A percentile compares a stretch with the other conserved stretches of the same genome.
These are phyloP conservation scores for Neohortaea acidophila DNA, from an alignment of 495 filamentous ascomycete species.

Conservation along the genomic window DNA sequence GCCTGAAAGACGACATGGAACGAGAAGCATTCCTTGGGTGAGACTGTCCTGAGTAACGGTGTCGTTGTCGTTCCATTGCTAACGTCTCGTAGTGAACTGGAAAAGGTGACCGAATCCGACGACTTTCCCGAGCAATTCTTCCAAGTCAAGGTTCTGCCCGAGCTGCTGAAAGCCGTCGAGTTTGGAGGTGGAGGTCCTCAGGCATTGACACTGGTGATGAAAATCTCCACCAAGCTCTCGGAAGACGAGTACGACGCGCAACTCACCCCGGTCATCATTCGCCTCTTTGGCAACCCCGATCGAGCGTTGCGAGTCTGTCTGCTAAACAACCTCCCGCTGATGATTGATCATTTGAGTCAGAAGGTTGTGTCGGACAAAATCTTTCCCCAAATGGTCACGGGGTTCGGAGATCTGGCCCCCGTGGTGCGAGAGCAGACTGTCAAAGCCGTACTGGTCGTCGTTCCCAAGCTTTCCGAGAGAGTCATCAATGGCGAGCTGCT, in stretches of 20 bases:
- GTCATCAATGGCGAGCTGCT: conserved; percentile 87
- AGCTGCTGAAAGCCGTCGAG: conserved; percentile 91
- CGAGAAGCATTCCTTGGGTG: conserved; percentile 74
- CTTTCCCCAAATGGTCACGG: conserved; percentile 87
- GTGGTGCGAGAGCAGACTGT: conserved; percentile 90
- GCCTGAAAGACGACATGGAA: conserved; percentile 70
- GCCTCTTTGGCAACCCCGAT: conserved; percentile 82
- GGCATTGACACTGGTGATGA: conserved; percentile 73
- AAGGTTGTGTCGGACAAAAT: conserved; percentile 92
- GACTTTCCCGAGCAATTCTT: conserved; percentile 97
- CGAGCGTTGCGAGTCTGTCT: conserved; percentile 83
- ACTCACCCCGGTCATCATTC: conserved; percentile 72
- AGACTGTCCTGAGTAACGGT: conserved; percentile 19
- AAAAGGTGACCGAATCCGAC: conserved; percentile 52
- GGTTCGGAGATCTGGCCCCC: conserved; percentile 81
- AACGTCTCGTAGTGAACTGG: conserved; percentile 49
- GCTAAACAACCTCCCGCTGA: conserved; percentile 71
- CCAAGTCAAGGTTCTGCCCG: conserved; percentile 89
- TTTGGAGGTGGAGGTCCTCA: conserved; percentile 93
- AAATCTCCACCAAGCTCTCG: conserved; percentile 71
- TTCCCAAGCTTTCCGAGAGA: conserved; percentile 79
- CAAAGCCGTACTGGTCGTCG: conserved; percentile 73
- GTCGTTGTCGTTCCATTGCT: conserved; percentile 8
- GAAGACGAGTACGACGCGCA: conserved; percentile 78
- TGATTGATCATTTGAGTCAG: conserved; percentile 82